Evolutionary conservation across 2,329 filamentous ascomycete genomes (phyloP).

Genomic region (Colletotrichum siamense): DNA sequence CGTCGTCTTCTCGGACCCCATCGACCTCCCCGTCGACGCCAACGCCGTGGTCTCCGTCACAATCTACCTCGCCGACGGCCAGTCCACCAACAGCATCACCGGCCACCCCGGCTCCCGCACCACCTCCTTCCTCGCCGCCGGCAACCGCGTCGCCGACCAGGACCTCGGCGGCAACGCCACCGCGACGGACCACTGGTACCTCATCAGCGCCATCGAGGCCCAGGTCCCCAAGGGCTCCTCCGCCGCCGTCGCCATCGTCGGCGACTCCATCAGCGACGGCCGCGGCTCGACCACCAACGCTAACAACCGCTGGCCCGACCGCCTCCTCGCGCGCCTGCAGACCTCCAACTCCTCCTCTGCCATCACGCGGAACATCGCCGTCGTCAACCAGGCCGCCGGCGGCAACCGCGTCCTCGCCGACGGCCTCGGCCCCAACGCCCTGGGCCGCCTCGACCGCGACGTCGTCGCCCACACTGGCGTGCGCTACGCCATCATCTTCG

Average conservation of each 20-base stretch:
- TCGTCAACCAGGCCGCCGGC: constrained; percentile 68
- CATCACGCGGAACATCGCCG: constrained; percentile 44
- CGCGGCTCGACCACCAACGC: constrained; percentile 62
- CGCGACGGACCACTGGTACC: constrained; percentile 59
- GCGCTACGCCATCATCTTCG: constrained; percentile 62
- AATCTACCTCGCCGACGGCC: constrained; percentile 63
- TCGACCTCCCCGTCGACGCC: constrained; percentile 54
- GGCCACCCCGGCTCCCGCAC: constrained; percentile 67
- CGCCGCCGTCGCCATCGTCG: constrained; percentile 58
- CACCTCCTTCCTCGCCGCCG: constrained; percentile 57
- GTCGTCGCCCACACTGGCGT: constrained; percentile 61
- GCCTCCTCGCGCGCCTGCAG: constrained; percentile 50
- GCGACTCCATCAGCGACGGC: constrained; percentile 73
- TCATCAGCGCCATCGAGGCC: constrained; percentile 63
- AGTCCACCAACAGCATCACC: constrained; percentile 60
- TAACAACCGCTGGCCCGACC: constrained; percentile 56
- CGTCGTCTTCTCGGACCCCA: constrained; percentile 62
- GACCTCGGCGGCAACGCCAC: constrained; percentile 38
- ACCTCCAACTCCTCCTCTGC: not conserved
- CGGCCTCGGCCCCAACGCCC: constrained; percentile 63
- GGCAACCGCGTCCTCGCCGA: constrained; percentile 67
- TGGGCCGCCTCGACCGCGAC: constrained; percentile 64
- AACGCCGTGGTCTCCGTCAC: constrained; percentile 58
- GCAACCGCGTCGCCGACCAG: constrained; percentile 51
- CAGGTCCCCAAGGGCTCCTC: constrained; percentile 42